Conservation (phyloP, 2,329 filamentous ascomycete genomes). For the Fusarium sp. region DNA sequence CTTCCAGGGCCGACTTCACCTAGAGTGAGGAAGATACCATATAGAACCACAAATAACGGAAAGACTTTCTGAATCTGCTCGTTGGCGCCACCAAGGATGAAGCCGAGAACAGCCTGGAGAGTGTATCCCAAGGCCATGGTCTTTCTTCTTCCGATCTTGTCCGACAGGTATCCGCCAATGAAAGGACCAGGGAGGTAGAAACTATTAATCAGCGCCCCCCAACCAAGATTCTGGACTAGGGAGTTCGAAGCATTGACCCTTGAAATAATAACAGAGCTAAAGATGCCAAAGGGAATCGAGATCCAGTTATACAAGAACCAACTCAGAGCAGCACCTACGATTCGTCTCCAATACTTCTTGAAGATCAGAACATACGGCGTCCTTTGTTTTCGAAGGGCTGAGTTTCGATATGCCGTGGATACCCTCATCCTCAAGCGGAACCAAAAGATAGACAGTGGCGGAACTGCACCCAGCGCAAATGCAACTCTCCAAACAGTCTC, state of each 20-base stretch:
- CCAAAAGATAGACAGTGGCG: constrained; percentile 4
- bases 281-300: constrained; percentile 1
- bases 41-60: neutral
- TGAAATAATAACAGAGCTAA: neutral
- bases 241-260: constrained; percentile 8
- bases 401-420: neutral
- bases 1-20: neutral
- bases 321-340: neutral
- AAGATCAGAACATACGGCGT: neutral
- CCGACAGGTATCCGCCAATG: neutral
- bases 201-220: neutral
- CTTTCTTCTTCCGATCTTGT: neutral
- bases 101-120: neutral
- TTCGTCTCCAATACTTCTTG: constrained; percentile 3
- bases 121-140: neutral
- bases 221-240: neutral
- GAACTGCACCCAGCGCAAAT: neutral
- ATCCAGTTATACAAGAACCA: constrained; percentile 16
- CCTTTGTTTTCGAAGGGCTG: neutral
- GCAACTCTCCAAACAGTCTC: neutral
- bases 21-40: neutral
- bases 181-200: constrained; percentile 1
- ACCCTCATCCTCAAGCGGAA: constrained; percentile 6
- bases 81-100: neutral
- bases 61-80: neutral